Conservation (phyloP, 305 asterid genomes). For the Rubia balearica region DNA sequence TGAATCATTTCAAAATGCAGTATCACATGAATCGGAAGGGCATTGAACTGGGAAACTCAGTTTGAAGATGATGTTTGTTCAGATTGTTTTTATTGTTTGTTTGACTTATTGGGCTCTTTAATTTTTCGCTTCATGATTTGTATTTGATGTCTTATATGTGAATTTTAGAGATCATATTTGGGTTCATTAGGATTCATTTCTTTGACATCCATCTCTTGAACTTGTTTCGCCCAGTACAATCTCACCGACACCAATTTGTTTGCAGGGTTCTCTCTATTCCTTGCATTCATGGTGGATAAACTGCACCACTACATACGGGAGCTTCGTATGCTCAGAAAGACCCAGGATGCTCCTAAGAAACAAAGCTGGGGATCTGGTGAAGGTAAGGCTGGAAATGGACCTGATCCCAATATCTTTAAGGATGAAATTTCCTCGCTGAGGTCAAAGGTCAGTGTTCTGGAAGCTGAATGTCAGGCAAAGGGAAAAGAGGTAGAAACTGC, state of each 20-base stretch:
- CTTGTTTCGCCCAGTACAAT: neutral
- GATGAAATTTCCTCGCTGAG: conserved; percentile 23
- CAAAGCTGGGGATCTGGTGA: conserved; percentile 27
- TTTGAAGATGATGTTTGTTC: neutral
- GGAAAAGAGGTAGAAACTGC: conserved; percentile 24
- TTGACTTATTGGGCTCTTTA: neutral
- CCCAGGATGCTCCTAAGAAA: conserved; percentile 31
- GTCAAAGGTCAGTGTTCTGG: conserved; percentile 18
- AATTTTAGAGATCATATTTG: neutral
- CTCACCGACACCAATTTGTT: neutral
- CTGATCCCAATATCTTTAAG: conserved; percentile 22
- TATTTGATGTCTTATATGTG: neutral
- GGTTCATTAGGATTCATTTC: neutral
- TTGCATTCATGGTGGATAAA: conserved; percentile 33
- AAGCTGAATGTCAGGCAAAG: conserved; percentile 27
- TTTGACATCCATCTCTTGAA: neutral
- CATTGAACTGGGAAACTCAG: neutral
- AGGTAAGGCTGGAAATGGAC: conserved; percentile 16
- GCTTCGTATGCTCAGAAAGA: conserved; percentile 33
- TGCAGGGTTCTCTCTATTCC: conserved; percentile 35
- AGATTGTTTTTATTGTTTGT: neutral
- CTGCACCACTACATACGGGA: conserved; percentile 40
- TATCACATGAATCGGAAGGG: neutral
- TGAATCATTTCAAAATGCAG: neutral
- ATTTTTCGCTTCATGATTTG: neutral